Percentiles rank a stretch among this genome's conserved stretches.
phyloP scores from a whole-genome alignment of 164 flowering plant genomes.

The Nymphaea colorata region DNA sequence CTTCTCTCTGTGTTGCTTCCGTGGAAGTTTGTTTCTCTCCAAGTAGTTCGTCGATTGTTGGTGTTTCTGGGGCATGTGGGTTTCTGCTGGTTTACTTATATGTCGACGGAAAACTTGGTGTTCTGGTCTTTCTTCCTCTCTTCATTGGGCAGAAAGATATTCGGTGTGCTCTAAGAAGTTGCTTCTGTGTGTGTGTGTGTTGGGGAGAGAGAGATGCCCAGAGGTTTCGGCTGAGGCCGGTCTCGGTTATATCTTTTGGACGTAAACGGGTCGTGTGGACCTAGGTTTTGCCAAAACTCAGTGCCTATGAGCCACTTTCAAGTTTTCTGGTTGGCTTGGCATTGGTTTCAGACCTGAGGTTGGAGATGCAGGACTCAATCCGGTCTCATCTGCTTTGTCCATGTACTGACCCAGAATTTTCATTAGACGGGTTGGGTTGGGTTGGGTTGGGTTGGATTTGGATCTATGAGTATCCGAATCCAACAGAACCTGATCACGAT shows the following conservation, averaged over 20 bases:
- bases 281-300: neutral
- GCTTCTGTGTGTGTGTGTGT: neutral
- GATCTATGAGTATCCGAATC: no score
- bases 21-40: neutral
- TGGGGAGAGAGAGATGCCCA: neutral
- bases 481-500: neutral
- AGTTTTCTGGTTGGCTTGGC: neutral
- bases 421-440: no score
- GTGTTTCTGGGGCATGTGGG: neutral
- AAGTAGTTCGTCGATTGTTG: no score
- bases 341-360: neutral
- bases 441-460: no score
- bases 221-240: neutral
- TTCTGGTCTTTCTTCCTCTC: neutral
- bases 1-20: neutral
- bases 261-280: neutral
- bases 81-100: neutral
- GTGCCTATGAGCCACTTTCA: neutral
- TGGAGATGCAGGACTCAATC: neutral
- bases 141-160: neutral
- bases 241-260: neutral
- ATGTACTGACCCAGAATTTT: neutral
- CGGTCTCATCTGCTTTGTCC: neutral
- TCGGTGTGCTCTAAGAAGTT: neutral
- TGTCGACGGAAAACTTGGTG: neutral